A percentile compares a stretch with the other conserved stretches of the same genome.
Evolutionary conservation across 345 rosid genomes (phyloP).

Genomic region (Dovyalis caffra): DNA sequence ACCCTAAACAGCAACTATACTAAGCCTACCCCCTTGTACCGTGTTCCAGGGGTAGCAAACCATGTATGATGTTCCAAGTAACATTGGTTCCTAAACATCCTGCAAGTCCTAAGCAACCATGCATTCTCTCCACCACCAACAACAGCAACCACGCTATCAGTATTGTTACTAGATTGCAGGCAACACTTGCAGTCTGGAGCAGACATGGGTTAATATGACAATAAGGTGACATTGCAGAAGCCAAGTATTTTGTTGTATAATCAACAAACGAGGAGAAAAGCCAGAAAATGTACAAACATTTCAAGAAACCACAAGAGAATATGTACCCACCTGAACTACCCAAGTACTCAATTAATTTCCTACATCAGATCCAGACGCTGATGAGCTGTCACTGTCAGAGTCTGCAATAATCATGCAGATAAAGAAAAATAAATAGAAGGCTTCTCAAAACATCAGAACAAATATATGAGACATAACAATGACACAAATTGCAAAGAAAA

Average conservation of each 20-base stretch:
- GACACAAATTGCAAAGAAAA: not conserved
- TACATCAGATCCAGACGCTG: constrained; percentile 82
- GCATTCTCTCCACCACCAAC: not conserved
- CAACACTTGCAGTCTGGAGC: not conserved
- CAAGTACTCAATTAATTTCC: constrained; percentile 41
- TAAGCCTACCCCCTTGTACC: too few relatives aligned
- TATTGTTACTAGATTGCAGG: not conserved
- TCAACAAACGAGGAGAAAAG: not conserved
- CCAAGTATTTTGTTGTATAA: not conserved
- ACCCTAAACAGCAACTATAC: too few relatives aligned
- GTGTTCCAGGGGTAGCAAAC: too few relatives aligned
- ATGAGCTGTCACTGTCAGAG: constrained; percentile 89
- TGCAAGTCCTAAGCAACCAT: not conserved
- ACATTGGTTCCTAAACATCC: not conserved
- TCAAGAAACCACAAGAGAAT: not conserved
- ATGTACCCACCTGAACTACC: constrained; percentile 30
- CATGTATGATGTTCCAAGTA: too few relatives aligned
- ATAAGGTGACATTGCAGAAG: not conserved
- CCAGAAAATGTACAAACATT: not conserved
- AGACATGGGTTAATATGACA: not conserved
- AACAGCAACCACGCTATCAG: not conserved
- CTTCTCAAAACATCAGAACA: not conserved
- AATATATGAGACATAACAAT: not conserved
- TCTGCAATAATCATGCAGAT: constrained; percentile 45
- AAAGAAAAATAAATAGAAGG: not conserved